Evolutionary conservation across 306 rosid species (phyloP), one percentile per base, ranked within the genome.

Genomic region (Benincasa hispida): DNA sequence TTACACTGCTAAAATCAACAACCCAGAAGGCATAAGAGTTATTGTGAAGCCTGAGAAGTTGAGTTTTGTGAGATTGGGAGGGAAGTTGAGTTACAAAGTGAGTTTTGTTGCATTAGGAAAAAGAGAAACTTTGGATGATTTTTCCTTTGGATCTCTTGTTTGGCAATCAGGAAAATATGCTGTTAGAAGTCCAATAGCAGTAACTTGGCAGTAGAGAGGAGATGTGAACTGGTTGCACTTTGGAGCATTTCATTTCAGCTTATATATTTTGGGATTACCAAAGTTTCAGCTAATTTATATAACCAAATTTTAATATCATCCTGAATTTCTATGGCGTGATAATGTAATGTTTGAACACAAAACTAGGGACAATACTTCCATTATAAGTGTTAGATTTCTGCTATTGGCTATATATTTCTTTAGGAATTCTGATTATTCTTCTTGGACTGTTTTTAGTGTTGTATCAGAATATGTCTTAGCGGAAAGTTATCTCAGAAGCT

Each of bases 171-270:
- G 65, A n/a, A 76, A 81, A 19, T 82, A 89, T 35, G 72, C 10
- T 32, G 96, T 89, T 19, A 78, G 88, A 83, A 87, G 93, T 86
- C 92, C 93, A n/a, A 84, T 89, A 37, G 93, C 90, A 75, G 90
- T 87, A 5, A 85, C 86, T 2, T 91, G 91, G 90, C 82, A 77
- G 67, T 82, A 83, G 77, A 45, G 12, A 62, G 17, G 5, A n/a
- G 72, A 4, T 65, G 28, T 18, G 57, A 3, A 13, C 45, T 62
- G 42, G 13, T 37, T 62, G 18, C 65, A 25, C 4, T 58, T 53
- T 25, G 65, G 34, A 25, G 35, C 10, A 45, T 3, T 45, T 45
- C 51, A 13, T 45, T 45, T 45, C 51, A 45, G 51, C 51, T 45
- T 45, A 12, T 45, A 13, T 45, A 45, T 12, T 45, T 10, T 45